phyloP scores from a whole-genome alignment of 257 asterid genomes.

The Rubia yunnanensis region DNA sequence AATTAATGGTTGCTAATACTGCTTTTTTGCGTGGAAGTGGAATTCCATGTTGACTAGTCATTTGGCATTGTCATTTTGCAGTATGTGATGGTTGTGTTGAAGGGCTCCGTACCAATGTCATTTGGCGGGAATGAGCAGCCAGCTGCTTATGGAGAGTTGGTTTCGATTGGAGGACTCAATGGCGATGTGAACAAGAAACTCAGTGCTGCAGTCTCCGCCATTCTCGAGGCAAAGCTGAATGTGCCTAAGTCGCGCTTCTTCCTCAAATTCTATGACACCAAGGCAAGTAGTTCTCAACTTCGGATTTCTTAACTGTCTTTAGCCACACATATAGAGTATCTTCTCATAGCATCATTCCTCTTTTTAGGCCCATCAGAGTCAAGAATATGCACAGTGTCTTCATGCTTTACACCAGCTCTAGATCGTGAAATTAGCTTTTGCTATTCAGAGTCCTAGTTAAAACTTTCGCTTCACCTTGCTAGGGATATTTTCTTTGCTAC shows the following conservation, averaged over 20 bases:
- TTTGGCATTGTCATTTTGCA: constrained; percentile 22
- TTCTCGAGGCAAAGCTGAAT: constrained; percentile 70
- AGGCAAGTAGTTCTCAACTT: constrained; percentile 38
- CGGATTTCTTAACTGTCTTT: constrained; percentile 6
- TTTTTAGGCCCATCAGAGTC: constrained; percentile 79
- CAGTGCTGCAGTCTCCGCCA: constrained; percentile 68
- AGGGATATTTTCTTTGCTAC: not conserved
- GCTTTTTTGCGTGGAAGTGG: not conserved
- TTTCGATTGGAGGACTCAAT: constrained; percentile 78
- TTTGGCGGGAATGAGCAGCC: constrained; percentile 92
- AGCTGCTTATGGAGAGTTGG: constrained; percentile 83
- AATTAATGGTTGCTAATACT: not conserved
- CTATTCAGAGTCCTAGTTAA: constrained; percentile 23
- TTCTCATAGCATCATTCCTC: constrained; percentile 61
- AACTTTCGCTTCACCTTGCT: constrained; percentile 8
- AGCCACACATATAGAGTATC: constrained; percentile 17
- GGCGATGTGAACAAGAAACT: constrained; percentile 80
- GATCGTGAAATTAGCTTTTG: constrained; percentile 48
- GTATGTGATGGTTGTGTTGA: constrained; percentile 93
- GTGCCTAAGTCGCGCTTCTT: constrained; percentile 74
- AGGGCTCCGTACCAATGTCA: constrained; percentile 89
- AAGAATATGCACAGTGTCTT: constrained; percentile 83
- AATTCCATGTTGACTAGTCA: not conserved
- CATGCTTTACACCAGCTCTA: constrained; percentile 86
- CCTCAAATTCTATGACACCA: constrained; percentile 87